Base-by-base conservation (phyloP, 495 filamentous ascomycete species). In the Glarea lozoyensis region DNA sequence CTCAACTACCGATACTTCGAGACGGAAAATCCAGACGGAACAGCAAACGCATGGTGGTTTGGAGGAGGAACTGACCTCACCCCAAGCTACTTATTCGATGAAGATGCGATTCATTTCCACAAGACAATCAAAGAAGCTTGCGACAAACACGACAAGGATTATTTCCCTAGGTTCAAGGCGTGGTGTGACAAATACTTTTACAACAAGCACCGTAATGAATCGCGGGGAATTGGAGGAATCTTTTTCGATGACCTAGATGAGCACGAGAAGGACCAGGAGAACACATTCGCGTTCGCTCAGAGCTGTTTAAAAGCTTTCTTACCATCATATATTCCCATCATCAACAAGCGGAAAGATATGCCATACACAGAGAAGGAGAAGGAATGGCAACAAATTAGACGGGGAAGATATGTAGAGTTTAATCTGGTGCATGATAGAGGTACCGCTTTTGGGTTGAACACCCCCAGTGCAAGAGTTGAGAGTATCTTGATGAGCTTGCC, bases 1-100 rank as follows among this genome's bases (percentile, higher is more conserved):
- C 72, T 99, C 46, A 99, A 99, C 69, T 99, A 99, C 70, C 76
- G 92, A 2, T 99, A 99, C 68, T 99, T 99, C 58, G 92, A 99
- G 69, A 99, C 92, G 5, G 79, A 81, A 55, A 84, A 84, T 45
- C 64, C 72, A 6, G 76, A 82, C 48, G 84, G 83, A 7, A 73
- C 69, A 4, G 78, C 84, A 12, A 81, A 86, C 36, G 73, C 82
- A 1, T 99, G 93, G 93, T 99, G 92, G 92, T 99, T 94, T 49
- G 92, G 92, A 32, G 92, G 92, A 17, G 92, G 92, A 20, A 88
- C 84, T 4, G 92, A 99, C 66, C 63, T 99, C 38, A 99, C 92
- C 6, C 92, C 92, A 0, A 78, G 73, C 50, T 99, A 97, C 57
- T 77, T 99, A 15, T 97, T 93, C 65, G 88, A 94, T 46, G 93